A percentile compares a stretch with the other conserved stretches of the same genome.
Evolutionary conservation across 495 filamentous ascomycete species (phyloP).

Genomic region (Trypethelium eluteriae): DNA sequence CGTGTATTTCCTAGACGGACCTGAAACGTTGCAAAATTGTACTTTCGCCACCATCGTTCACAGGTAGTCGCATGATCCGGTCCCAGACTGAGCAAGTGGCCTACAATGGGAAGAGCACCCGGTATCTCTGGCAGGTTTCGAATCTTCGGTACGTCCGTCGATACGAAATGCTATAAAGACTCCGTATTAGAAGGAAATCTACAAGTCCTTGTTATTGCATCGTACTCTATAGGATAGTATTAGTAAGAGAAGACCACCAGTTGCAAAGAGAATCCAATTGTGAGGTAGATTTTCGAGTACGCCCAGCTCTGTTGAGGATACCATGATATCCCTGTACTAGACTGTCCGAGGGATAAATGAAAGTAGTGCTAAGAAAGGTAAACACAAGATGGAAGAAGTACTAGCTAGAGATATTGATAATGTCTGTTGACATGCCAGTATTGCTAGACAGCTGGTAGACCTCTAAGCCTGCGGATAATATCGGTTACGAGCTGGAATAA

Average conservation of each 20-base stretch:
- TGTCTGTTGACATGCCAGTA: no score
- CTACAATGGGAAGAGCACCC: conserved; percentile 43
- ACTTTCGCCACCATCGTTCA: conserved; percentile 48
- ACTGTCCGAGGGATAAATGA: no score
- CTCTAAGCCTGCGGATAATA: not conserved
- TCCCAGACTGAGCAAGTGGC: conserved; percentile 49
- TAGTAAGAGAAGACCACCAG: not conserved
- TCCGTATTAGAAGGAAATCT: not conserved
- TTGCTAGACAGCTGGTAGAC: not conserved
- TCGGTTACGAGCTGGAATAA: not conserved
- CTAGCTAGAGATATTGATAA: no score
- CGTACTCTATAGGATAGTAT: not conserved
- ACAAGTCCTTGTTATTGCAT: not conserved
- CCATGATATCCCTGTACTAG: not conserved
- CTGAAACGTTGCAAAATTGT: conserved; percentile 48
- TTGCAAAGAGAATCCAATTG: not conserved
- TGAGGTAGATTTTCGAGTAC: not conserved
- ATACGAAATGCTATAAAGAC: not conserved
- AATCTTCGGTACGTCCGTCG: conserved; percentile 44
- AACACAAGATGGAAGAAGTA: no score
- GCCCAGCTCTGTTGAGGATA: not conserved
- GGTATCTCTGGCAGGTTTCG: conserved; percentile 47
- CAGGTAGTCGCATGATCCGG: conserved; percentile 50
- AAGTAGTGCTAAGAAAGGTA: no score
- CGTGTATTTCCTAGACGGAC: conserved; percentile 48